Base-by-base conservation (phyloP, 257 asterid genomes). In the Orobanche coerulescens region DNA sequence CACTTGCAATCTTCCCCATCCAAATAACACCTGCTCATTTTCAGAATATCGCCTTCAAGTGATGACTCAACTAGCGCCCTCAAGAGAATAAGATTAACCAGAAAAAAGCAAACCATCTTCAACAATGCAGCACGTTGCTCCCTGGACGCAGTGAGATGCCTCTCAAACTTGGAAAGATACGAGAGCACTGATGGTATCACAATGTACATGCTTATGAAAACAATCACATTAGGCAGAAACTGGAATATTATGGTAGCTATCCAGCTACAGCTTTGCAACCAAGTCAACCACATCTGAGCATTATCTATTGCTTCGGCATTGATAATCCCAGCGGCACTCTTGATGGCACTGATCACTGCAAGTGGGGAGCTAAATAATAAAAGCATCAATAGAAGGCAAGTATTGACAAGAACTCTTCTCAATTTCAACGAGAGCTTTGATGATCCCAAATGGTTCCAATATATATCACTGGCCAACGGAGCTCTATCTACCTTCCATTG, bases 401-500 rank as follows among this genome's bases (percentile, higher is more conserved):
- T 76, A 69, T 93, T 93, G 44, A 93, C 96, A 50, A 93, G 60
- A 42, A 87, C 85, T 62, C 96, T 76, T 24, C 97, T 85, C 40
- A 86, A 64, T 76, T 68, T 87, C 70, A 86, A 57, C 0, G 99
- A 89, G 67, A 81, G 46, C 71, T 87, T 93, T n/a, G 99, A 85
- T 1, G 97, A 89, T 16, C 99, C 97, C 73, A 93, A 69, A 75
- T 93, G 96, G 66, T 87, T 93, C 99, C 99, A 93, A 66, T 93
- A 93, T 67, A 93, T 83, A 70, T 93, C 99, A 66, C 94, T 89
- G 10, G 99, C 99, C 67, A 87, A 69, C 10, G 97, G 97, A 62
- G 97, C 97, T 67, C 97, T 77, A 78, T 84, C 95, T 20, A 93
- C 99, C 75, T 85, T 93, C 99, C 99, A 93, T 61, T 89, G 95